Evolutionary conservation across 2,329 filamentous ascomycete species (phyloP), one percentile per base, ranked within the genome.

Genomic region (Colletotrichum kahawae): DNA sequence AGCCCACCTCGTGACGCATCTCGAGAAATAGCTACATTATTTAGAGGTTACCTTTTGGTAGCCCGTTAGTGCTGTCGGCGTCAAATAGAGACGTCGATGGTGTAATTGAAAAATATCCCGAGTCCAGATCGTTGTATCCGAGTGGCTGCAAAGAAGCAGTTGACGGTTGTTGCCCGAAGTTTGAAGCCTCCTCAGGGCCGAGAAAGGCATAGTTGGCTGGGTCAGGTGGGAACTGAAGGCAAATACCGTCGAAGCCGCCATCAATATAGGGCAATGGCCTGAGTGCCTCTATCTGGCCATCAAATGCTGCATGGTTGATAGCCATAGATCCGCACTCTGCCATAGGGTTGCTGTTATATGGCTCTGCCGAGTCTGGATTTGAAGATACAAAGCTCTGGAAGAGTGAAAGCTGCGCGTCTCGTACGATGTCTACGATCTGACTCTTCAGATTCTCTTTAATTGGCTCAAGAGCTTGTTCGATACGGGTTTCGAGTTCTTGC

Each of bases 321-420:
- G 38, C 38, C 38, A 13, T 48, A 3, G 18, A 48, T 18, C 38
- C 5, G 5, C 38, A 48, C 38, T 48, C 38, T 48, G 38, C 38
- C 1, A 5, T 43, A n/a, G 9, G n/a, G 36, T 43, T 16, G 36
- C 16, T 16, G 7, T 18, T 43, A 16, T 10, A 18, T 18, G 36
- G 36, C 16, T 38, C 36, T 38, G 36, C 36, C 36, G 36, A 38
- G 13, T 38, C n/a, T 21, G 64, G 3, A 29, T 56, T 56, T n/a
- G 31, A 14, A 5, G 48, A n/a, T 10, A 29, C 7, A 12, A 57
- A 67, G 31, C 31, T 67, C 13, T 57, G n/a, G 18, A 36, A 67
- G 14, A 67, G 48, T 12, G 43, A 56, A 18, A 18, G n/a, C 14
- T 57, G 48, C 29, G 64, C 64, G 14, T 67, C 64, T 29, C 64